These are phyloP conservation scores for Ceratobasidium sp. DNA, from an alignment of 1,284 basidiomycete species.

Conservation along the genomic window DNA sequence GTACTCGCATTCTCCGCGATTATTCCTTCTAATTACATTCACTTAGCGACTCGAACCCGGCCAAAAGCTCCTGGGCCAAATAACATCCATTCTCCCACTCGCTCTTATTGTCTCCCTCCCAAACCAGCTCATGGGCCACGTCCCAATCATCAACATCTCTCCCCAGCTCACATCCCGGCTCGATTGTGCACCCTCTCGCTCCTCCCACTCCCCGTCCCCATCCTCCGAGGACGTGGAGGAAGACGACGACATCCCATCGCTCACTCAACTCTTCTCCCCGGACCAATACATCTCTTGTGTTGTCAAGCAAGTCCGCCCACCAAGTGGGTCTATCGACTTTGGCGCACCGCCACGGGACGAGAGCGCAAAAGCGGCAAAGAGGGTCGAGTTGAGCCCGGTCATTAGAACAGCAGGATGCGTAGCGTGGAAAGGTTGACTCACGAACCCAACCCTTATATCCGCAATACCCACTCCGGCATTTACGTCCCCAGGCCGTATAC, in stretches of 20 bases:
- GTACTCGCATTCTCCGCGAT: constrained; percentile 45
- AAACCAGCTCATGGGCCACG: constrained; percentile 93
- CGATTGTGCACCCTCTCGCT: constrained; percentile 52
- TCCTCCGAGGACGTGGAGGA: constrained; percentile 63
- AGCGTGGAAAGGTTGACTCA: constrained; percentile 57
- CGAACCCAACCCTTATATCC: constrained; percentile 84
- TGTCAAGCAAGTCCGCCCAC: constrained; percentile 74
- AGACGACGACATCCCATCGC: constrained; percentile 68
- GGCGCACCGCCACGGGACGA: constrained; percentile 71
- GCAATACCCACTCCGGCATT: constrained; percentile 84
- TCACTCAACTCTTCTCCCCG: constrained; percentile 80
- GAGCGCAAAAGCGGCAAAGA: constrained; percentile 72
- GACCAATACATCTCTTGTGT: constrained; percentile 89
- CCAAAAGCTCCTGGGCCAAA: constrained; percentile 85
- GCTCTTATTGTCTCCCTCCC: constrained; percentile 94
- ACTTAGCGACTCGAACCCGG: constrained; percentile 79
- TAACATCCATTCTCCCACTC: constrained; percentile 89
- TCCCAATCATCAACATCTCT: constrained; percentile 97
- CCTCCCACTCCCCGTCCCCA: constrained; percentile 59
- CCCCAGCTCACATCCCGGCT: constrained; percentile 79
- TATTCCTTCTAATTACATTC: constrained; percentile 26
- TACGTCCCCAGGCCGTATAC: constrained; percentile 83
- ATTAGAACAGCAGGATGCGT: background rate
- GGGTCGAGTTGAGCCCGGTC: constrained; percentile 95
- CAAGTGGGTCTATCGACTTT: constrained; percentile 66